Evolutionary conservation across 768 basidiomycete species (phyloP).

Genomic region (Coprinopsis sp.): DNA sequence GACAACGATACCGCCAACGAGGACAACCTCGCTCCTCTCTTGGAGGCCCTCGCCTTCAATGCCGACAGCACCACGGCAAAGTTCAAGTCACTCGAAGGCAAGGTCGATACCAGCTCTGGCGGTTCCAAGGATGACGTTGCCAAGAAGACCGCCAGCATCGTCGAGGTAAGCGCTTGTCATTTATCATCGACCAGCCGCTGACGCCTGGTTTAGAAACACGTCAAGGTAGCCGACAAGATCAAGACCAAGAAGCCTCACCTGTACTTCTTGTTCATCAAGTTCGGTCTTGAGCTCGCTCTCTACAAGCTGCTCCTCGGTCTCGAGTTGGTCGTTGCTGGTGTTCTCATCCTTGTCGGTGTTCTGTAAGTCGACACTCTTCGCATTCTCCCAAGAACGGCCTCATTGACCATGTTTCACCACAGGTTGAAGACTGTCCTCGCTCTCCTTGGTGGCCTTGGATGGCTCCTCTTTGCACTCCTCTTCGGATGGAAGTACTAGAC

Average conservation of each 20-base stretch:
- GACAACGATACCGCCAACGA: conserved; percentile 1
- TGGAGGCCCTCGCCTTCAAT: not conserved
- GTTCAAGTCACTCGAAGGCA: not conserved
- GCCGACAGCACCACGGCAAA: not conserved
- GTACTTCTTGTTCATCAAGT: conserved; percentile 4
- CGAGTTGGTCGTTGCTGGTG: conserved; percentile 8
- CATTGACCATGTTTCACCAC: too few species aligned
- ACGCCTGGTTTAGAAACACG: conserved; percentile 1
- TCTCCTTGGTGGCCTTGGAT: too few species aligned
- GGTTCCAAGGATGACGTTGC: conserved; percentile 15
- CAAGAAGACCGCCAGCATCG: conserved; percentile 2
- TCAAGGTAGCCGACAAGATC: conserved; percentile 9
- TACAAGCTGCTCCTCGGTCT: conserved; percentile 11
- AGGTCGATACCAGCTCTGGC: conserved; percentile 7
- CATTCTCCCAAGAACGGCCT: too few species aligned
- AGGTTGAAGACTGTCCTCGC: too few species aligned
- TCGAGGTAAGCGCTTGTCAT: conserved; percentile 1
- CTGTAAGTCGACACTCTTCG: conserved; percentile 4
- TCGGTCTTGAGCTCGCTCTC: conserved; percentile 10
- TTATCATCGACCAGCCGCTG: not conserved
- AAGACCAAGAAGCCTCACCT: conserved; percentile 9
- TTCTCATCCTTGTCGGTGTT: conserved; percentile 6
- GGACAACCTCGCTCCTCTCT: conserved; percentile 7
- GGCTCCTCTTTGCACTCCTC: too few species aligned
- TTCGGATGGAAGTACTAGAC: too few species aligned